These are phyloP conservation scores for Arthrobotrys musiformis DNA, from an alignment of 2,329 filamentous ascomycete species.

Conservation along the genomic window DNA sequence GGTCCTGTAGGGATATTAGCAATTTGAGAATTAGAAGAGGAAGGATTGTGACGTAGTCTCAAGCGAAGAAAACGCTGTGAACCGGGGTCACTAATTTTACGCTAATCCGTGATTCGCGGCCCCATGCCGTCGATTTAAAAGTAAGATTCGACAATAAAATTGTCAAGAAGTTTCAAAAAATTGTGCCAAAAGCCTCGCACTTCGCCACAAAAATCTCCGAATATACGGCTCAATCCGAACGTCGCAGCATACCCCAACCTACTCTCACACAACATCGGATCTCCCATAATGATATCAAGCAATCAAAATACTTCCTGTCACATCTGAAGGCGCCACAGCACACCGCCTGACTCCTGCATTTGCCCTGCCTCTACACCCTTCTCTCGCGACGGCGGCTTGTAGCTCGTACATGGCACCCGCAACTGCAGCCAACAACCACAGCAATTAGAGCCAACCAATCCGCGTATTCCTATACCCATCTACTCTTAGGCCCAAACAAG, in stretches of 20 bases:
- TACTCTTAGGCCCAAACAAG: constrained; percentile 12
- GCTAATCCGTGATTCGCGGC: neutral
- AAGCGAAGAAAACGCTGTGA: too few relatives aligned
- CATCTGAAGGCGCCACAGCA: constrained; percentile 45
- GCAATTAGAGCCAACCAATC: neutral
- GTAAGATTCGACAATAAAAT: constrained; percentile 33
- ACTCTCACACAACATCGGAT: constrained; percentile 1
- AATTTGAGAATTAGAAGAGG: neutral
- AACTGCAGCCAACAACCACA: constrained; percentile 32
- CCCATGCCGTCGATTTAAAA: neutral
- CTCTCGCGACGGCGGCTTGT: constrained; percentile 31
- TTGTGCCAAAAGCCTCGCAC: constrained; percentile 55
- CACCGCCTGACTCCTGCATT: constrained; percentile 54
- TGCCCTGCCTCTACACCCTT: constrained; percentile 12
- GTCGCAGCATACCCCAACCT: constrained; percentile 34
- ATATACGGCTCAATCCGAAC: constrained; percentile 14
- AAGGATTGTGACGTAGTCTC: neutral
- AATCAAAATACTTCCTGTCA: neutral
- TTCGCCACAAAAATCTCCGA: constrained; percentile 39
- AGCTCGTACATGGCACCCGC: neutral
- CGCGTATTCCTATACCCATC: constrained; percentile 27
- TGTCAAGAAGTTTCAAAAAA: constrained; percentile 45
- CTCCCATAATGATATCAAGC: neutral
- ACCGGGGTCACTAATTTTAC: neutral
- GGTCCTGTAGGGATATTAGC: neutral